Evolutionary conservation across 225 moss, liverwort and hornwort genomes (phyloP).

Genomic region (Polytrichum formosum): DNA sequence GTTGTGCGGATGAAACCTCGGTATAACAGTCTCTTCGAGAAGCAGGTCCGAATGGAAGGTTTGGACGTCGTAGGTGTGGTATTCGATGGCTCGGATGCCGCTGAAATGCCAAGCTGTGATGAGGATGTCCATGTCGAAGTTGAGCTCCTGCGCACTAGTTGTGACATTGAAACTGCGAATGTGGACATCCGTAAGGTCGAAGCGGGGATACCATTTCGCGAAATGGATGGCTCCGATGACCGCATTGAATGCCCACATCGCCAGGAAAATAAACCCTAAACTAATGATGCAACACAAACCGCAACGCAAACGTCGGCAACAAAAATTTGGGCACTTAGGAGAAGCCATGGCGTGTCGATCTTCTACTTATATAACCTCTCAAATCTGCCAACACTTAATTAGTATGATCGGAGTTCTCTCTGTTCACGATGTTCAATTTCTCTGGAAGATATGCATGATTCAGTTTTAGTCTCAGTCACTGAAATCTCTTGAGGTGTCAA

Average conservation of each 20-base stretch:
- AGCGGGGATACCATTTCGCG: conserved; percentile 16
- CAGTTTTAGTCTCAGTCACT: no score
- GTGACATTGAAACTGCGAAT: conserved; percentile 23
- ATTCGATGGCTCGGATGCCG: conserved; percentile 22
- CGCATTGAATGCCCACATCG: conserved; percentile 12
- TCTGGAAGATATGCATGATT: no score
- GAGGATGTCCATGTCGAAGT: conserved; percentile 39
- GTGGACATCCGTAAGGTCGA: conserved; percentile 27
- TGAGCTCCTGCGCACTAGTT: neutral
- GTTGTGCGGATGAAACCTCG: conserved; percentile 20
- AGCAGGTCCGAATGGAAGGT: conserved; percentile 13
- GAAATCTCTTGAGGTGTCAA: no score
- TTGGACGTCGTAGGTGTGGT: conserved; percentile 23
- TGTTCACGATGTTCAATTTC: no score
- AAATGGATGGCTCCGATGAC: conserved; percentile 24
- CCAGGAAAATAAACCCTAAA: neutral
- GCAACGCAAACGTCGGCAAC: no score
- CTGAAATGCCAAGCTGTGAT: conserved; percentile 34
- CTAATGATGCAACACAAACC: no score
- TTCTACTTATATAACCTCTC: no score
- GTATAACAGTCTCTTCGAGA: conserved; percentile 21
- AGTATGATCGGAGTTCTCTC: no score
- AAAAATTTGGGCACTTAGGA: no score
- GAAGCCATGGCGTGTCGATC: no score
- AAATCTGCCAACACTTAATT: no score